Percentiles rank a stretch among this genome's conserved stretches.
Conservation (phyloP, 768 basidiomycete species). For the Rhodotorula taiwanensis region DNA sequence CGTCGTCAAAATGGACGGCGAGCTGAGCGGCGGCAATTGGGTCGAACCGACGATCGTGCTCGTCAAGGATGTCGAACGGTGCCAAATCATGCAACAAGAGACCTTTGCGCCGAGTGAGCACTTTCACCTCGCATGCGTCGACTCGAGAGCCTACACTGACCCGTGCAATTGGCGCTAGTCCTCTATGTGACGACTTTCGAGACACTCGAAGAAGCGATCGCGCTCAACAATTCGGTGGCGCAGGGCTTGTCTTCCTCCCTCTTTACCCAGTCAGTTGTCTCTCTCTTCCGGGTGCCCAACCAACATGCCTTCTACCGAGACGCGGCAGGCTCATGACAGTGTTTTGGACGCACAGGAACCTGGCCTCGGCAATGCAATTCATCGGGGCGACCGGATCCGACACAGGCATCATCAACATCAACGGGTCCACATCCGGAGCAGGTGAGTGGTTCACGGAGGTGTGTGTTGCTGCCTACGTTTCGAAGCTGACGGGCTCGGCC, state of each 20-base stretch:
- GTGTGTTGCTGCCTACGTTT: no score
- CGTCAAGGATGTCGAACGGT: constrained; percentile 25
- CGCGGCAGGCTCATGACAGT: not conserved
- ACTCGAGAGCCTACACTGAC: constrained; percentile 35
- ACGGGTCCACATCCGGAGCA: constrained; percentile 62
- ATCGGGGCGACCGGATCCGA: constrained; percentile 84
- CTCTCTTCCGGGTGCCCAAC: not conserved
- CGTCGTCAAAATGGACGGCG: constrained; percentile 44
- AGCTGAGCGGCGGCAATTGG: constrained; percentile 67
- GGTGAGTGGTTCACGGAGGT: no score
- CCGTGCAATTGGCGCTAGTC: constrained; percentile 54
- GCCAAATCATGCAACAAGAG: constrained; percentile 37
- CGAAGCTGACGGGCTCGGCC: no score
- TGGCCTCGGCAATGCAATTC: constrained; percentile 82
- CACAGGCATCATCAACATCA: constrained; percentile 64
- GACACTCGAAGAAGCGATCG: constrained; percentile 50
- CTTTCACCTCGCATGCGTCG: no score
- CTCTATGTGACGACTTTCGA: constrained; percentile 66
- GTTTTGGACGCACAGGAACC: constrained; percentile 47
- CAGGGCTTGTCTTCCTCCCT: constrained; percentile 87
- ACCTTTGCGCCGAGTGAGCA: constrained; percentile 39
- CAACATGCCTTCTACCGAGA: not conserved
- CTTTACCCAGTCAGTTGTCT: constrained; percentile 57
- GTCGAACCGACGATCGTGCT: constrained; percentile 80
- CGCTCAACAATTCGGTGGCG: constrained; percentile 81